phyloP scores from a whole-genome alignment of 106 monocot species.

The Ottelia alismoides region DNA sequence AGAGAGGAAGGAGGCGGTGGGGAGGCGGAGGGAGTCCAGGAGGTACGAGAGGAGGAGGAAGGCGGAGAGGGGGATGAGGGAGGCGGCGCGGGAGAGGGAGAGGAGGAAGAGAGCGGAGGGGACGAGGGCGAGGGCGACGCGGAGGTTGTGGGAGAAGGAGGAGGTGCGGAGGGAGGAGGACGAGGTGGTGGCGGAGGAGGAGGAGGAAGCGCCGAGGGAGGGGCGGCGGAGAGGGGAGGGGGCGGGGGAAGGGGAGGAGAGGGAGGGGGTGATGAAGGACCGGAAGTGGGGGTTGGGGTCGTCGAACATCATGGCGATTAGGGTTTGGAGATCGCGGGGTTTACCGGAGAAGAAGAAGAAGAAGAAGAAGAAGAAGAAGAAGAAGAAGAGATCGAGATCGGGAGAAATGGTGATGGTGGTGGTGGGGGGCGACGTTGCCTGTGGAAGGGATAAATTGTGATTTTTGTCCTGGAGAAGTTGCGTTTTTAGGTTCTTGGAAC shows the following conservation, averaged over 20 bases:
- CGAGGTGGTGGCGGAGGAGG: background rate
- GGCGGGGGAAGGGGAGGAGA: conserved; percentile 31
- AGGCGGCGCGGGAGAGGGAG: conserved; percentile 58
- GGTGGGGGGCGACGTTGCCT: no score
- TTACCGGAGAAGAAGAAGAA: background rate
- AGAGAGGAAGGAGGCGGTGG: conserved; percentile 56
- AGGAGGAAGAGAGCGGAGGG: conserved; percentile 54
- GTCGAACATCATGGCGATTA: conserved; percentile 19
- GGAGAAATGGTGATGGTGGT: no score
- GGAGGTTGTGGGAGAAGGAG: conserved; percentile 15
- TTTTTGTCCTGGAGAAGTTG: no score
- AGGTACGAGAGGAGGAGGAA: conserved; percentile 54
- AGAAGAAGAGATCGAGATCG: no score
- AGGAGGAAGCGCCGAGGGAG: conserved; percentile 2
- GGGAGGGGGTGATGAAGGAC: conserved; percentile 57
- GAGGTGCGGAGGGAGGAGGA: conserved; percentile 3
- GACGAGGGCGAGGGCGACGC: conserved; percentile 26
- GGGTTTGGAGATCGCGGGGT: background rate
- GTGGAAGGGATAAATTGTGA: no score
- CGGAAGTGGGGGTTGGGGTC: conserved; percentile 30
- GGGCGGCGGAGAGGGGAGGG: conserved; percentile 1
- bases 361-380: background rate
- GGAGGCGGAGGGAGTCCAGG: conserved; percentile 58
- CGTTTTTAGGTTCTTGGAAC: no score
- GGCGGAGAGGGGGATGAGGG: conserved; percentile 84